These are phyloP conservation scores for Scheffersomyces amazonensis DNA, from an alignment of 805 yeast species.

Conservation along the genomic window DNA sequence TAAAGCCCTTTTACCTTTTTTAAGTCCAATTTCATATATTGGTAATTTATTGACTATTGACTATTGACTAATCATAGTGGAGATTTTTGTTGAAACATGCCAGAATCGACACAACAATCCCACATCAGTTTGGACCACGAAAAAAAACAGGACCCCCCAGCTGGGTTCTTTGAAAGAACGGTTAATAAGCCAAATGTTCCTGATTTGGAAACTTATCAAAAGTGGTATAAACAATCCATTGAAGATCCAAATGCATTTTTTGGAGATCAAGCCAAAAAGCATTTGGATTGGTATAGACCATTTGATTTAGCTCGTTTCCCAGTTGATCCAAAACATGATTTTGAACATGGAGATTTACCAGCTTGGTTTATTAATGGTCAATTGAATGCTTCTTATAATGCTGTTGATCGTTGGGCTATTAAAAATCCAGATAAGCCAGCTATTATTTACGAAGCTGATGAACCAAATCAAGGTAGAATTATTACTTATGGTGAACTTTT, in stretches of 20 bases:
- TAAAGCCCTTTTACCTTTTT: too few species aligned
- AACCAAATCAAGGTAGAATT: slow-evolving; percentile 65
- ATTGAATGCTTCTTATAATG: slow-evolving; percentile 88
- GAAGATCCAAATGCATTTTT: slow-evolving; percentile 54
- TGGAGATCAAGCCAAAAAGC: slow-evolving; percentile 49
- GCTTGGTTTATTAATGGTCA: slow-evolving; percentile 91
- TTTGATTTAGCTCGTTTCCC: slow-evolving; percentile 50
- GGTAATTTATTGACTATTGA: neutral
- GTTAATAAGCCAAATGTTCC: slow-evolving; percentile 46
- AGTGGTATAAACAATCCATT: slow-evolving; percentile 54
- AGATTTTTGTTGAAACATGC: too few species aligned
- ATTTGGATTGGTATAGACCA: slow-evolving; percentile 51
- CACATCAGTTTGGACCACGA: slow-evolving; percentile 36
- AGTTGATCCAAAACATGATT: slow-evolving; percentile 44
- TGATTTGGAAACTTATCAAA: slow-evolving; percentile 48
- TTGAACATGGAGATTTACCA: slow-evolving; percentile 69
- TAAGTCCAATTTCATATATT: too few species aligned
- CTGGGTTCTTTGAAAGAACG: slow-evolving; percentile 41
- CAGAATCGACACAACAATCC: slow-evolving; percentile 7
- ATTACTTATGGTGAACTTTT: slow-evolving; percentile 86
- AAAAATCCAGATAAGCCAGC: slow-evolving; percentile 82
- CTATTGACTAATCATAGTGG: too few species aligned
- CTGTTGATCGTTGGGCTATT: slow-evolving; percentile 94
- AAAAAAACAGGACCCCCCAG: slow-evolving; percentile 28
- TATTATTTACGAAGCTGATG: slow-evolving; percentile 92